Percentiles rank a stretch among this genome's conserved stretches.
These are phyloP conservation scores for Lactarius deliciosus DNA, from an alignment of 768 basidiomycete species.

Conservation along the genomic window DNA sequence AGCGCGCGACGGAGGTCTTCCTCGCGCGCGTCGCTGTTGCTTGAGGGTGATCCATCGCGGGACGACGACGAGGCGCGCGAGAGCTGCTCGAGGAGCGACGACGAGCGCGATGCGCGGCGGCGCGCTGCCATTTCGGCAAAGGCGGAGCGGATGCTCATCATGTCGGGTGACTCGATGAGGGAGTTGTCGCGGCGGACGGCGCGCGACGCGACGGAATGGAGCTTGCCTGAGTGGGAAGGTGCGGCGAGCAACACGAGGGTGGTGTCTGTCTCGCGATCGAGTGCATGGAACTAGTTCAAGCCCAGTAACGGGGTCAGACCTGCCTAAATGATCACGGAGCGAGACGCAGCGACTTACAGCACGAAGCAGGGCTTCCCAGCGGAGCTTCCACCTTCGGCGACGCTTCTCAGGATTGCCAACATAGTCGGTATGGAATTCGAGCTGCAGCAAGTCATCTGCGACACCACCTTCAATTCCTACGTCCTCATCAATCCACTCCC, in stretches of 20 bases:
- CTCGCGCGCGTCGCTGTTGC: constrained; percentile 49
- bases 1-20: constrained; percentile 67
- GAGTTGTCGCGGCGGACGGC: constrained; percentile 59
- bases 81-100: constrained; percentile 49
- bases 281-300: constrained; percentile 59
- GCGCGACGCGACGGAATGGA: constrained; percentile 64
- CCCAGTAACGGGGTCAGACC: constrained; percentile 35
- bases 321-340: constrained; percentile 34
- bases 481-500: constrained; percentile 56
- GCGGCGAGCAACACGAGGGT: constrained; percentile 54
- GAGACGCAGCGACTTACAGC: constrained; percentile 45
- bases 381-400: constrained; percentile 67
- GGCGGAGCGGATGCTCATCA: constrained; percentile 52
- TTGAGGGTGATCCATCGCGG: constrained; percentile 55
- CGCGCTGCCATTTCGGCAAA: constrained; percentile 62
- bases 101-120: constrained; percentile 49
- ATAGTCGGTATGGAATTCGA: constrained; percentile 75
- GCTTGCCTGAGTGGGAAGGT: constrained; percentile 50
- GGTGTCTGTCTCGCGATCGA: constrained; percentile 80
- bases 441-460: constrained; percentile 66
- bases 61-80: constrained; percentile 42
- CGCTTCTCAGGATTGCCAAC: constrained; percentile 66
- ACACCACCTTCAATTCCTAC: constrained; percentile 73
- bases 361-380: constrained; percentile 75
- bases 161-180: constrained; percentile 47